Evolutionary conservation across 2,329 filamentous ascomycete genomes (phyloP).

Genomic region (Polytolypa hystricis): DNA sequence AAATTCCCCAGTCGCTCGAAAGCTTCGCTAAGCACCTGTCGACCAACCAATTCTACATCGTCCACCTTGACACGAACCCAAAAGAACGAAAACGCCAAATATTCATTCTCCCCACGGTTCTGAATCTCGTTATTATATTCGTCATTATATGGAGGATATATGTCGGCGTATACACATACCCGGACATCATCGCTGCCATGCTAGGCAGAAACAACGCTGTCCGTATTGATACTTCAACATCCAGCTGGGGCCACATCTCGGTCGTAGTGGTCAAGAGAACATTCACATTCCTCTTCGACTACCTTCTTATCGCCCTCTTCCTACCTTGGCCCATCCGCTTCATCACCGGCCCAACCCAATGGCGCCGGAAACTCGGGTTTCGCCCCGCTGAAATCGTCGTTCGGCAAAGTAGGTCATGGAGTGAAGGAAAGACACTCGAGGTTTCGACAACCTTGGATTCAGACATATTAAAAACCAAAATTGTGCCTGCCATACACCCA

Average conservation of each 20-base stretch:
- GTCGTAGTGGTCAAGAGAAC: slow-evolving; percentile 50
- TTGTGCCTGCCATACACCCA: slow-evolving; percentile 59
- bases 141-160: slow-evolving; percentile 60
- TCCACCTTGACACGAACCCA: slow-evolving; percentile 67
- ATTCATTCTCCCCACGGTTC: slow-evolving; percentile 64
- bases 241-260: slow-evolving; percentile 46
- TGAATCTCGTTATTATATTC: slow-evolving; percentile 58
- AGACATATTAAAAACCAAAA: slow-evolving; percentile 40
- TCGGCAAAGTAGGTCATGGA: slow-evolving; percentile 61
- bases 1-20: slow-evolving; percentile 50
- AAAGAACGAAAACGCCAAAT: slow-evolving; percentile 66
- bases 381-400: slow-evolving; percentile 71
- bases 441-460: slow-evolving; percentile 39
- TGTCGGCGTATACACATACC: slow-evolving; percentile 62
- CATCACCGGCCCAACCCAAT: slow-evolving; percentile 56
- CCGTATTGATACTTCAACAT: slow-evolving; percentile 49
- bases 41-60: slow-evolving; percentile 64
- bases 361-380: slow-evolving; percentile 68
- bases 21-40: slow-evolving; percentile 58
- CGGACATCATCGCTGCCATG: slow-evolving; percentile 50
- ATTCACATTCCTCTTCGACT: slow-evolving; percentile 62
- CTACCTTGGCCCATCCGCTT: slow-evolving; percentile 67
- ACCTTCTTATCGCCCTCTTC: slow-evolving; percentile 54
- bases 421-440: slow-evolving; percentile 23
- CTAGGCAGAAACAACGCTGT: slow-evolving; percentile 56